Percentiles rank a stretch among this genome's conserved stretches.
phyloP scores from a whole-genome alignment of 164 flowering plant genomes.

The Litsea cubeba region DNA sequence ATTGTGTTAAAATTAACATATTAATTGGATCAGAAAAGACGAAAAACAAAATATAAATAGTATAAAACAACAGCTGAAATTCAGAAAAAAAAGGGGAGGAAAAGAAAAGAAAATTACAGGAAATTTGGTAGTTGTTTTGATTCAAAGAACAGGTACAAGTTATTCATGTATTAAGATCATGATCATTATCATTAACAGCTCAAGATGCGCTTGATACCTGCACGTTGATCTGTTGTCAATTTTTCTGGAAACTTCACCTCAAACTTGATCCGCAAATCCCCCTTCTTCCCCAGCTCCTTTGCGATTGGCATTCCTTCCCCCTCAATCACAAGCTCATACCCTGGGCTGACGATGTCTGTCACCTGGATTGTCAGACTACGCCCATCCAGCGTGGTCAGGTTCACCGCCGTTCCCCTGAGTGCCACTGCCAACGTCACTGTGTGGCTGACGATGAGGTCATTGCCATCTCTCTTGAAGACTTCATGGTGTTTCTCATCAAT shows the following conservation, averaged over 20 bases:
- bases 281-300: slow-evolving; percentile 44
- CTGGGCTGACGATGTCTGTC: slow-evolving; percentile 50
- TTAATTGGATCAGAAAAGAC: too few relatives aligned
- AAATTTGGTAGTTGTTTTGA: too few relatives aligned
- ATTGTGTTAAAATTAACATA: too few relatives aligned
- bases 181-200: slow-evolving; percentile 15
- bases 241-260: slow-evolving; percentile 36
- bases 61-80: too few relatives aligned
- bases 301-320: slow-evolving; percentile 59
- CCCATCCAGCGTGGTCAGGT: slow-evolving; percentile 53
- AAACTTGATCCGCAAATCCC: slow-evolving; percentile 38
- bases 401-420: slow-evolving; percentile 47
- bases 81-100: too few relatives aligned
- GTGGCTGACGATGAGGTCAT: slow-evolving; percentile 46
- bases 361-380: slow-evolving; percentile 43
- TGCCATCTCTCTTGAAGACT: slow-evolving; percentile 59
- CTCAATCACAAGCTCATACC: slow-evolving; percentile 47
- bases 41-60: too few relatives aligned
- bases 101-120: too few relatives aligned
- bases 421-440: slow-evolving; percentile 51
- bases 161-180: slow-evolving; percentile 14
- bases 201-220: slow-evolving; percentile 27
- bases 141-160: too few relatives aligned
- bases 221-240: slow-evolving; percentile 30
- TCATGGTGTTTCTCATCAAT: slow-evolving; percentile 66